phyloP scores from a whole-genome alignment of 305 asterid species.

The Stenogyne calaminthoides region DNA sequence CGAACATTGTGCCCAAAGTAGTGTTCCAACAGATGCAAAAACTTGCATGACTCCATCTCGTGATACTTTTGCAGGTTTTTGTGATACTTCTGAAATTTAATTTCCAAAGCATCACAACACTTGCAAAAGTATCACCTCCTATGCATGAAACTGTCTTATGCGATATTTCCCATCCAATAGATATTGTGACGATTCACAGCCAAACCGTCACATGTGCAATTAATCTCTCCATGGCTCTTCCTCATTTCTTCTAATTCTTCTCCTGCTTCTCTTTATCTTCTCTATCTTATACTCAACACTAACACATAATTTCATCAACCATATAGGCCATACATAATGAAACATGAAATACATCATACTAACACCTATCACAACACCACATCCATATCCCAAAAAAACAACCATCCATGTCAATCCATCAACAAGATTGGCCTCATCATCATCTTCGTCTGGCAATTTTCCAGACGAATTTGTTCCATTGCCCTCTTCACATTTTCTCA shows the following conservation, averaged over 20 bases:
- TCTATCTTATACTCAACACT: not conserved
- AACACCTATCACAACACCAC: not conserved
- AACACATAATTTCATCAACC: not conserved
- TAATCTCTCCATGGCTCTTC: not conserved
- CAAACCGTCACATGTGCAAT: not conserved
- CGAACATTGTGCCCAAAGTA: not conserved
- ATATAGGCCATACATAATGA: not conserved
- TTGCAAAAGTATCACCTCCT: not conserved
- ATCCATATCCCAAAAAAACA: slow-evolving; percentile 2
- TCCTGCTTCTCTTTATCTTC: not conserved
- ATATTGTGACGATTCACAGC: not conserved
- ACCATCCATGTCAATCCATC: not conserved
- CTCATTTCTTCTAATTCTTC: not conserved
- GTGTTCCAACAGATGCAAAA: not conserved
- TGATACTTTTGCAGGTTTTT: not conserved
- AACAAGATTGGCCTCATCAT: not conserved
- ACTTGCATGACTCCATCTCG: not conserved
- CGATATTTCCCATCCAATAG: not conserved
- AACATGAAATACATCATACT: not conserved
- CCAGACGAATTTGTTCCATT: not conserved
- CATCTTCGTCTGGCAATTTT: not conserved
- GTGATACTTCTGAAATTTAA: not conserved
- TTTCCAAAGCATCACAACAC: not conserved
- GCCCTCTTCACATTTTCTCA: not conserved
- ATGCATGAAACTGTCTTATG: not conserved